These are phyloP conservation scores for Asterionellopsis glacialis DNA, from an alignment of 108 stramenopile genomes.

Conservation along the genomic window DNA sequence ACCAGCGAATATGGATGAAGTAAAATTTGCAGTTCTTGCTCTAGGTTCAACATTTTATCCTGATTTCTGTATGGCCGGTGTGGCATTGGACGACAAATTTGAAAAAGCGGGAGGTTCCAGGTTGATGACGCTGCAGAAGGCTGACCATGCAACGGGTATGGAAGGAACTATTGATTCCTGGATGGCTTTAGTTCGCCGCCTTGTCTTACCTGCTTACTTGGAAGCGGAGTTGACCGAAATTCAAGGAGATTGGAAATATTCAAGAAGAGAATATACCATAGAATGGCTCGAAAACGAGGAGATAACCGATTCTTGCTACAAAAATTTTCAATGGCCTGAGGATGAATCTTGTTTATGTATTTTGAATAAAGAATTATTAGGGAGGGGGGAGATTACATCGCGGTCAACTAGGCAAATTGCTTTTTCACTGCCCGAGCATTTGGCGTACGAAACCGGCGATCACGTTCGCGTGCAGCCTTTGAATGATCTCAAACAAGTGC, in stretches of 20 bases:
- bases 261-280: neutral
- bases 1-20: neutral
- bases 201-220: slow-evolving; percentile 1
- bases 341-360: too few relatives aligned
- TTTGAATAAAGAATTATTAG: neutral
- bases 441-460: slow-evolving; percentile 2
- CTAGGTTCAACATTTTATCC: slow-evolving; percentile 22
- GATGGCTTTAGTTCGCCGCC: neutral
- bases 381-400: neutral
- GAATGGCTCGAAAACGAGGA: too few relatives aligned
- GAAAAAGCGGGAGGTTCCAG: neutral
- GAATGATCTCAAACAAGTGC: neutral
- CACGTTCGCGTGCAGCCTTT: slow-evolving; percentile 3
- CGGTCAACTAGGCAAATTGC: neutral
- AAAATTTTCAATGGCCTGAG: too few relatives aligned
- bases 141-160: slow-evolving; percentile 1
- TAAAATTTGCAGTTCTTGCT: slow-evolving; percentile 15
- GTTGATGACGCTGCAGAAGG: neutral
- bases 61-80: slow-evolving; percentile 24
- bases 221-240: neutral
- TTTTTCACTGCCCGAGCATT: neutral
- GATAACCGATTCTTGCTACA: too few relatives aligned
- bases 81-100: slow-evolving; percentile 5
- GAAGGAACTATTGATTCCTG: neutral
- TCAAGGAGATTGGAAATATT: neutral